Base-by-base conservation (phyloP, 208 protist genomes). In the Leishmania lainsoni region DNA sequence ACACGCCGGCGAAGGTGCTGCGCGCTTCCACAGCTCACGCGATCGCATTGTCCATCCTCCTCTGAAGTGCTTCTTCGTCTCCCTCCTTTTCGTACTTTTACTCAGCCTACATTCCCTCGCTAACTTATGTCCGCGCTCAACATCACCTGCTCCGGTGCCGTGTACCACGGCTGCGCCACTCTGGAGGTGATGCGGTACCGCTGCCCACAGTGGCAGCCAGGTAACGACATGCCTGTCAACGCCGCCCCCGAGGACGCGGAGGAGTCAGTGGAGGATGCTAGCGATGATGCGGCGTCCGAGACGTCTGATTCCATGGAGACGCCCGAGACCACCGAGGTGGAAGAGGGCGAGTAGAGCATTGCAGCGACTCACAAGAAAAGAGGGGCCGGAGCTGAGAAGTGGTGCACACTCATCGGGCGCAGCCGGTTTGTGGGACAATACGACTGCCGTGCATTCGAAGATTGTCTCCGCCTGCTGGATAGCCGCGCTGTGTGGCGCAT, bases 121-220 rank as follows among this genome's bases (percentile, higher is more conserved):
- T 51, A 17, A 63, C 69, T 9, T 20, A 96, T 96, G 93, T 91
- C 93, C 29, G 91, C 91, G 71, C 87, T 96, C 49, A 84, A 84
- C 83, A 94, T 96, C 72, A 90, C 87, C 45, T 96, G 93, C 77
- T 86, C 90, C 51, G 91, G 89, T 63, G 90, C 88, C 78, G 86
- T 84, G n/a, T 94, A 96, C 83, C 87, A 85, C 73, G 79, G 81
- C 35, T 86, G 85, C 68, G 58, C 83, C n/a, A 90, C 87, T 26
- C 84, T 96, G 48, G 91, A 93, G 72, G 80, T 91, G 35, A 96
- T 96, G 88, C 86, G 83, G 76, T 80, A 93, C 83, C 88, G 88
- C 78, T 96, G 93, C 87, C 91, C 90, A 63, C 89, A 96, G 82
- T 90, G 51, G 65, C 90, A 94, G 76, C 93, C 93, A 9, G 86